Base-by-base conservation (phyloP, 805 yeast species). In the Kodamaea leandrae region DNA sequence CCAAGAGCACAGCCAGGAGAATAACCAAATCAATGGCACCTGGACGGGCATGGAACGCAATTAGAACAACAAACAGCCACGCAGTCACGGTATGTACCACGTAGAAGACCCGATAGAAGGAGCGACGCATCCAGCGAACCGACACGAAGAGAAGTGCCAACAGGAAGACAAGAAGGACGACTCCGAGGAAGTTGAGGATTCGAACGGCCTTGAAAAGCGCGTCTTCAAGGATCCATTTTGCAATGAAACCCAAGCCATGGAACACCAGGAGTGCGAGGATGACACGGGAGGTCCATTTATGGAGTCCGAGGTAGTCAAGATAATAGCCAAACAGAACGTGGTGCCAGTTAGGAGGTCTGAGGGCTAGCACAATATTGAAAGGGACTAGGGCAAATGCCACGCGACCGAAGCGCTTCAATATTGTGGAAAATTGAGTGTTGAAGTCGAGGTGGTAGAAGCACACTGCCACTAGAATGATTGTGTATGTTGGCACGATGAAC, bases 241-340 rank as follows among this genome's bases (percentile, higher is more conserved):
- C 53, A 3, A 74, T 24, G 52, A 67, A 85, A 1, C 80, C 81
- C 12, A 77, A 34, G 0, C 79, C 66, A 52, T 85, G 95, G 3
- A 72, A 36, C 0, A 71, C 32, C 0, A 73, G 71, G 23, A 73
- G 54, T 0, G 68, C 45, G 1, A 80, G 54, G 16, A 82, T 72
- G 2, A 80, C 27, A 44, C 91, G 64, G 3, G 89, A 80, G 1
- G 82, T 48, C 90, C 91, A 83, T 51, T 82, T 83, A 55, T 85
- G 95, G 6, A 84, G 50, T 14, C 67, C 67, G 9, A 85, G 52
- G 10, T 77, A 61, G 39, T 76, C 77, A 44, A 82, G 56, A 51
- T 85, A 85, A 39, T 58, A 74, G 52, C 54, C 74, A 40, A 63
- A 53, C 13, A 44, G 41, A 18, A 35, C 32, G 19, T 47, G 42